phyloP scores from a whole-genome alignment of 2,329 filamentous ascomycete species.

The Colletotrichum plurivorum region DNA sequence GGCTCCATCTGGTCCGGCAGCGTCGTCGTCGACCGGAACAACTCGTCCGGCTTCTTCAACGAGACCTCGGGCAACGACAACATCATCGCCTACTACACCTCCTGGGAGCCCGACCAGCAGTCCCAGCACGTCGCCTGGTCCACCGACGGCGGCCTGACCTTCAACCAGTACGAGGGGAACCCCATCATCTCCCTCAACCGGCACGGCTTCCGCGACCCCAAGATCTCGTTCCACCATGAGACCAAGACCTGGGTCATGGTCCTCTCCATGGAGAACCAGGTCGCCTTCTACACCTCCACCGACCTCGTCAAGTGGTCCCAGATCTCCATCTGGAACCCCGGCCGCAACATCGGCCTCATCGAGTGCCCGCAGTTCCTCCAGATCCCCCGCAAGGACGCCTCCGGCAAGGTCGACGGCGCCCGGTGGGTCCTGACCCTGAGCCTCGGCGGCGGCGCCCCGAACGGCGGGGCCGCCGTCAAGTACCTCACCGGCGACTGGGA shows the following conservation, averaged over 20 bases:
- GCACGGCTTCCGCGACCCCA: conserved; percentile 75
- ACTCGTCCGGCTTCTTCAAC: conserved; percentile 77
- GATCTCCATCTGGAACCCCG: conserved; percentile 35
- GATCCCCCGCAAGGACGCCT: conserved; percentile 63
- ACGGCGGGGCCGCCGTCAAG: conserved; percentile 34
- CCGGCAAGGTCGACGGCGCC: conserved; percentile 46
- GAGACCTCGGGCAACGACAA: conserved; percentile 59
- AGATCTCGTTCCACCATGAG: conserved; percentile 71
- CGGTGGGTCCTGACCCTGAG: conserved; percentile 40
- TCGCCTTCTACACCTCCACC: conserved; percentile 73
- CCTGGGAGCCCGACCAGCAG: conserved; percentile 57
- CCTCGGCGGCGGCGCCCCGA: conserved; percentile 33
- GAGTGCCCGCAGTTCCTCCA: conserved; percentile 52
- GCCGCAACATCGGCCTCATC: conserved; percentile 59
- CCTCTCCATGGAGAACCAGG: conserved; percentile 68
- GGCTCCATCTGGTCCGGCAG: conserved; percentile 68
- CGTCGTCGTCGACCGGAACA: conserved; percentile 72
- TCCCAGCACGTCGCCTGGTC: conserved; percentile 75
- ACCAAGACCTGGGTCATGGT: conserved; percentile 68
- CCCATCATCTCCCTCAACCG: conserved; percentile 71
- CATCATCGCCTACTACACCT: conserved; percentile 67
- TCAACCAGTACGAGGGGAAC: conserved; percentile 71
- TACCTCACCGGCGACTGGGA: conserved; percentile 41
- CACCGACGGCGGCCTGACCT: conserved; percentile 72
- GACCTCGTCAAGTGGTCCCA: conserved; percentile 71